Base-by-base conservation (phyloP, 331 rosid genomes). In the Erythrophleum ivorense region DNA sequence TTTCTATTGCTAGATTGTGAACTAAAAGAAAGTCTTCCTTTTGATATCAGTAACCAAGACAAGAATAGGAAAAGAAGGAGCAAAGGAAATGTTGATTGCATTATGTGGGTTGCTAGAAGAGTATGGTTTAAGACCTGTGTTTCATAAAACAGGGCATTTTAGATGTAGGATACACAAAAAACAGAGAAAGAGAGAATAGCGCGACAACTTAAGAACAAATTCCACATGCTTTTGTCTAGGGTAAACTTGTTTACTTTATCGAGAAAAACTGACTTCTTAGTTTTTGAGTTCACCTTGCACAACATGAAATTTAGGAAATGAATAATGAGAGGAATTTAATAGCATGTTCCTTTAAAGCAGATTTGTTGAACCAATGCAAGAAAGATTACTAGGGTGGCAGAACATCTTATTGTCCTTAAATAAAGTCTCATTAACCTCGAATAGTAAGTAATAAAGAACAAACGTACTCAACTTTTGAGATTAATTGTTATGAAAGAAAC, bases 81-180 rank as follows among this genome's bases (percentile, higher is more conserved):
- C 31, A 40, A 79, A 62, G 62, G 34, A 57, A 57, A 8, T 21
- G 14, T 9, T 3, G 31, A n/a, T n/a, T 18, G 29, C 62, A 3
- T 24, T 55, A 19, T 3, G 29, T 10, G 62, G 33, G 19, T 57
- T 65, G 71, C 76, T 10, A 64, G 24, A 69, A 9, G 78, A 69
- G 58, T 70, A 12, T 52, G 67, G 64, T 78, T 78, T 45, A 57
- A 72, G 36, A 74, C 7, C 21, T 55, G 7, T 63, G 71, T 24
- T 83, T 34, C 78, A 57, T n/a, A 60, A 52, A 65, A 64, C 80
- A 81, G 38, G 67, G 48, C 73, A 73, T 34, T 70, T 43, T 80
- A 15, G 54, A 12, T 34, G n/a, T 34, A 36, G n/a, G 48, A 45
- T 72, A 80, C 64, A 12, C 74, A 65, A 16, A 78, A 19, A 78